Percentiles rank a stretch among this genome's conserved stretches.
These are phyloP conservation scores for Metschnikowia rubicola DNA, from an alignment of 805 yeast species.

Conservation along the genomic window DNA sequence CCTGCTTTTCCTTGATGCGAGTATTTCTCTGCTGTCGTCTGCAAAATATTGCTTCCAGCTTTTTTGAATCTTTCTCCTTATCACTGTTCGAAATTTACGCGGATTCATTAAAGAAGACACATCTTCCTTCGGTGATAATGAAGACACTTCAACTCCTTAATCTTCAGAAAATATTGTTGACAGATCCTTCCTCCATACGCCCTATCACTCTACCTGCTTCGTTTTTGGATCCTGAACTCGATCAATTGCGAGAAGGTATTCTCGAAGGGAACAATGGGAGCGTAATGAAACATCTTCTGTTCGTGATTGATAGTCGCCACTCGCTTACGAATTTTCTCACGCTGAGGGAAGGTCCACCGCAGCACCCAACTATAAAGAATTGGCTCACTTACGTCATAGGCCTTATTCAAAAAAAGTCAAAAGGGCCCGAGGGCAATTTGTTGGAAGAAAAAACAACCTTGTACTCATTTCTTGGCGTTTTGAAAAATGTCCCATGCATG, in stretches of 20 bases:
- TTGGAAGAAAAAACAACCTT: slow-evolving; percentile 14
- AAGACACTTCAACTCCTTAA: slow-evolving; percentile 25
- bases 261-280: neutral
- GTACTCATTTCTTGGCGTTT: slow-evolving; percentile 33
- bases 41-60: slow-evolving; percentile 18
- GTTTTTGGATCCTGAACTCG: slow-evolving; percentile 15
- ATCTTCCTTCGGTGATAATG: slow-evolving; percentile 16
- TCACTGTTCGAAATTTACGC: slow-evolving; percentile 1
- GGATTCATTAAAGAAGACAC: neutral
- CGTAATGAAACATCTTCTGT: slow-evolving; percentile 5
- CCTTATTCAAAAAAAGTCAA: slow-evolving; percentile 4
- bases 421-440: neutral
- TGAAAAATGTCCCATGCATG: slow-evolving; percentile 45
- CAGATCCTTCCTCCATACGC: neutral
- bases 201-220: neutral
- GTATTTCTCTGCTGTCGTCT: slow-evolving; percentile 24
- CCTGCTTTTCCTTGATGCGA: slow-evolving; percentile 24
- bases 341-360: neutral
- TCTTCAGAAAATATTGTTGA: slow-evolving; percentile 13
- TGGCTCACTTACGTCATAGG: slow-evolving; percentile 24
- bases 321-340: slow-evolving; percentile 1
- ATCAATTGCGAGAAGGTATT: slow-evolving; percentile 5
- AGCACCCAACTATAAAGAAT: neutral
- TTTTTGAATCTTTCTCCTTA: slow-evolving; percentile 20
- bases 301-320: slow-evolving; percentile 6